These are phyloP conservation scores for Trametes cinnabarina DNA, from an alignment of 768 basidiomycete species.

Conservation along the genomic window DNA sequence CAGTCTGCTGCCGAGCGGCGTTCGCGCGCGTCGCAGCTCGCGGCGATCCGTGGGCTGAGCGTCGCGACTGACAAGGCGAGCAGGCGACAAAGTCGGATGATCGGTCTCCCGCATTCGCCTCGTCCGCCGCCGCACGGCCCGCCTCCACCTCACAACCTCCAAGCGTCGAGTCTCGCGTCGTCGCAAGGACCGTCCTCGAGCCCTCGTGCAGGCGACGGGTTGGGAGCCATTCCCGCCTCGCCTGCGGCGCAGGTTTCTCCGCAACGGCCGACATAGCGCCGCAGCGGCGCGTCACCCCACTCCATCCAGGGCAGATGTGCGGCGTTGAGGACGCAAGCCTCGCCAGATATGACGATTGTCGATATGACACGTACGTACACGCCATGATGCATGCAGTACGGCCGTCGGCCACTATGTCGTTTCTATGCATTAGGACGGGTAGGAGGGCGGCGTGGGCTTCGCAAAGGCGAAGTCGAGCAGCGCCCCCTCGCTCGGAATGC, in stretches of 20 bases:
- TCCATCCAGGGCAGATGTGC: neutral
- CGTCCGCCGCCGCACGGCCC: constrained; percentile 24
- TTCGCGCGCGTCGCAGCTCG: constrained; percentile 56
- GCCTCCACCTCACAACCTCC: constrained; percentile 3
- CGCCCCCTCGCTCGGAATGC: neutral
- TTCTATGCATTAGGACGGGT: constrained; percentile 1
- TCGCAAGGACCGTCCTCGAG: neutral
- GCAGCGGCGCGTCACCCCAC: neutral
- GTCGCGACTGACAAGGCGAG: constrained; percentile 58
- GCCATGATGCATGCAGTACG: neutral
- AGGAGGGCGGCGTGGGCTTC: neutral
- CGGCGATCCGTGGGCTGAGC: constrained; percentile 71
- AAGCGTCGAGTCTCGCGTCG: neutral
- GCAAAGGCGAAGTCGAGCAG: constrained; percentile 3
- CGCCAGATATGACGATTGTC: constrained; percentile 8
- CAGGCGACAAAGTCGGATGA: constrained; percentile 57
- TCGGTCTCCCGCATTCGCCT: constrained; percentile 55
- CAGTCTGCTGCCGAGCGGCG: constrained; percentile 29
- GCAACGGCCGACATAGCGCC: constrained; percentile 20
- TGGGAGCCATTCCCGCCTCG: constrained; percentile 30
- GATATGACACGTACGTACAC: neutral
- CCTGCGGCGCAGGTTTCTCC: constrained; percentile 19
- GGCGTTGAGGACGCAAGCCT: neutral
- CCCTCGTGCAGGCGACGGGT: constrained; percentile 3
- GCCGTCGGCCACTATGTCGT: constrained; percentile 7